A percentile compares a stretch with the other conserved stretches of the same genome.
phyloP scores from a whole-genome alignment of 176 grass and related monocot species.

The Avena eriantha region DNA sequence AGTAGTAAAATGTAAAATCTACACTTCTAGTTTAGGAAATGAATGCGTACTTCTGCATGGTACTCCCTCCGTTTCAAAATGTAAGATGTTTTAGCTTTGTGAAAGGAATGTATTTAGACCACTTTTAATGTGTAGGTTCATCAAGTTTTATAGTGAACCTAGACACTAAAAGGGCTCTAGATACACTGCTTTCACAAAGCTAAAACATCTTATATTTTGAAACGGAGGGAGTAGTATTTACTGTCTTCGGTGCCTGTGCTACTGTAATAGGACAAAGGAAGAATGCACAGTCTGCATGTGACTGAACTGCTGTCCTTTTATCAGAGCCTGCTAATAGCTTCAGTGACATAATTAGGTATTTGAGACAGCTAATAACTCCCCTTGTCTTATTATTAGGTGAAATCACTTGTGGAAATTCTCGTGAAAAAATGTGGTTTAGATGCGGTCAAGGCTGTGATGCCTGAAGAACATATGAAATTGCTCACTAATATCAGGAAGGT shows the following conservation, averaged over 20 bases:
- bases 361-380: conserved; percentile 12
- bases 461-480: conserved; percentile 96
- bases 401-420: conserved; percentile 90
- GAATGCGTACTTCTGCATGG: neutral
- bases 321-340: conserved; percentile 23
- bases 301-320: conserved; percentile 6
- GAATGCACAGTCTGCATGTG: conserved; percentile 16
- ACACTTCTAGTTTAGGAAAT: neutral
- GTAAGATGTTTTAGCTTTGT: too few relatives aligned
- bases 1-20: neutral
- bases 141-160: too few relatives aligned
- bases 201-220: too few relatives aligned
- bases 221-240: too few relatives aligned
- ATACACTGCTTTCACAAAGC: too few relatives aligned
- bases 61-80: too few relatives aligned
- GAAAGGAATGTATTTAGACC: too few relatives aligned
- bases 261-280: neutral
- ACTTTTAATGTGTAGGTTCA: too few relatives aligned
- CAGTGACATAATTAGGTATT: conserved; percentile 44
- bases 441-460: conserved; percentile 92
- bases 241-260: neutral
- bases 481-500: conserved; percentile 94
- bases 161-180: too few relatives aligned
- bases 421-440: conserved; percentile 96
- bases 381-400: conserved; percentile 59